Base-by-base conservation (phyloP, 257 asterid species). In the Rauvolfia tetraphylla region DNA sequence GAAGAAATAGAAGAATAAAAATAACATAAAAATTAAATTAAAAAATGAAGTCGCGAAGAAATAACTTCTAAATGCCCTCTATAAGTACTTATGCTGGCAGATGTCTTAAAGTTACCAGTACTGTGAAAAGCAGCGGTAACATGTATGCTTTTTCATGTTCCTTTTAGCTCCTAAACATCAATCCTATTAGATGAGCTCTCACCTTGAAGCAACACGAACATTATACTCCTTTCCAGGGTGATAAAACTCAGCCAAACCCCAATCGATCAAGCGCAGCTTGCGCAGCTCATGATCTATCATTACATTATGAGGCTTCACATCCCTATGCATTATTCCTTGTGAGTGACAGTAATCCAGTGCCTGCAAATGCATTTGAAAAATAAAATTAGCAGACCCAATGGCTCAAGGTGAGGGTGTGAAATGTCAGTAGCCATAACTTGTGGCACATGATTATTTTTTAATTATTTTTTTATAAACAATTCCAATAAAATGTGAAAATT, bases 161-260 rank as follows among this genome's bases (percentile, higher is more conserved):
- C 39, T 31, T 67, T 67, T 67, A n/a, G 72, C 72, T 38, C 31
- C 22, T 67, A 38, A 38, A 38, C 51, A 22, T 39, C 22, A 10
- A 20, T 3, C 31, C 12, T 44, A 62, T 46, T 29, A 42, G 18
- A 44, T 75, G 17, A 62, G 78, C 62, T 44, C 72, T 7, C 29
- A 85, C 89, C 89, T 85, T 71, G 89, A 85, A 75, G 87, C 87
- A 39, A 85, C 89, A 71, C 87, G 89, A 62, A 85, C 87, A 76
- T 85, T 85, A 67, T 85, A 83, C 63, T 83, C 85, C 80, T 83
- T 81, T 33, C 83, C 85, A 29, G 87, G 89, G 75, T 85, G 89
- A 70, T 85, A 85, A 77, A 85, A 85, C 85, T 85, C 89, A 25
- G 89, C 89, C 75, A 85, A 85, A 38, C 89, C 89, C 89, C 89